phyloP scores from a whole-genome alignment of 306 rosid genomes.

The Sphenostylis stenocarpa region DNA sequence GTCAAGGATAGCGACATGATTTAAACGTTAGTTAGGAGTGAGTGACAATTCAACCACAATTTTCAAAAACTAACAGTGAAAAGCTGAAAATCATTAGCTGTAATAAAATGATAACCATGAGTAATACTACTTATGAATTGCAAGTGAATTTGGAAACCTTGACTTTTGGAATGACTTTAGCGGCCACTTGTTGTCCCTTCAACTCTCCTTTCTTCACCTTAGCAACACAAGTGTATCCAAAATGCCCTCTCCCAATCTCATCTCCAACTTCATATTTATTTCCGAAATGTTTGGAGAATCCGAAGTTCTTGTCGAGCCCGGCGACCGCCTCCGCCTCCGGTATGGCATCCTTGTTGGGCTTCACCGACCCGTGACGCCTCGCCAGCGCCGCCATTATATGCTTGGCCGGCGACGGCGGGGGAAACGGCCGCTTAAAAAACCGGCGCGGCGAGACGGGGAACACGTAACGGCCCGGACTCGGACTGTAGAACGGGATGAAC shows the following conservation, averaged over 20 bases:
- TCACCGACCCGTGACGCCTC: conserved; percentile 67
- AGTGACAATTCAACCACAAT: neutral
- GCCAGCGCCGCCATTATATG: conserved; percentile 62
- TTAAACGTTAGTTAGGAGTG: neutral
- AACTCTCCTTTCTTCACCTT: conserved; percentile 68
- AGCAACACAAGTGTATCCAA: conserved; percentile 73
- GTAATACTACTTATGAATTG: neutral
- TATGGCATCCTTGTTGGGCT: conserved; percentile 70
- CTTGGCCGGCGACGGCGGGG: conserved; percentile 87
- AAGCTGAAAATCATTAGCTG: neutral
- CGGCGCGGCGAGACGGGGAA: conserved; percentile 74
- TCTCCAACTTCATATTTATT: conserved; percentile 72
- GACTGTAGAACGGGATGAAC: conserved; percentile 63
- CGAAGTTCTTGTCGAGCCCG: conserved; percentile 73
- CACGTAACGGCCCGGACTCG: conserved; percentile 71
- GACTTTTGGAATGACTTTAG: conserved; percentile 74
- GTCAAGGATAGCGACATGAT: neutral
- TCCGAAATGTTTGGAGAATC: conserved; percentile 71
- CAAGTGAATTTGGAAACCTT: conserved; percentile 52
- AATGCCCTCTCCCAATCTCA: conserved; percentile 83
- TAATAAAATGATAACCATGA: neutral
- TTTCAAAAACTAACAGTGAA: neutral
- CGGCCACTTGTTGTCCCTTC: conserved; percentile 69
- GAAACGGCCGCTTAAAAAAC: conserved; percentile 64
- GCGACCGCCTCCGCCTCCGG: conserved; percentile 49